Evolutionary conservation across 73 alveolate genomes (phyloP).

Genomic region (Tetrahymena malaccensis): DNA sequence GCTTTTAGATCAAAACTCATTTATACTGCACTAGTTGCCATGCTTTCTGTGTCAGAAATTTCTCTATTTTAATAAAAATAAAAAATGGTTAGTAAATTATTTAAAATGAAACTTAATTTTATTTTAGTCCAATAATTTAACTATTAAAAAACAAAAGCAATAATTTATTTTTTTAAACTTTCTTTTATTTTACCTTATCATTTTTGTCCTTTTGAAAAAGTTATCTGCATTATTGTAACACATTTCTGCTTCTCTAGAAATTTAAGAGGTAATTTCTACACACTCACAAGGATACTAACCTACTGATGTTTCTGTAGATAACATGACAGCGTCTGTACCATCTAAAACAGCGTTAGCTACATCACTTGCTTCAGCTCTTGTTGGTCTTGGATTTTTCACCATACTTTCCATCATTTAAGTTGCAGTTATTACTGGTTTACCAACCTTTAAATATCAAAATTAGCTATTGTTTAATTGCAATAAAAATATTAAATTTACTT

Average conservation of each 20-base stretch:
- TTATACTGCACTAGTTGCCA: neutral
- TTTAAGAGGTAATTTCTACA: conserved; percentile 45
- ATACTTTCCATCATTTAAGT: conserved; percentile 75
- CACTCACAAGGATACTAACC: conserved; percentile 58
- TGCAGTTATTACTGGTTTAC: conserved; percentile 60
- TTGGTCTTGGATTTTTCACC: conserved; percentile 75
- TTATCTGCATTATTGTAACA: conserved; percentile 22
- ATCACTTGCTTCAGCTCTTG: conserved; percentile 89
- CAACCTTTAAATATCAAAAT: neutral
- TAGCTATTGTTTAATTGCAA: no score
- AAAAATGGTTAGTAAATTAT: no score
- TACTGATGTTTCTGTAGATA: conserved; percentile 67
- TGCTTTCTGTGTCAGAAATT: neutral
- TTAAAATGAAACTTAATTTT: no score
- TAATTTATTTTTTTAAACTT: neutral
- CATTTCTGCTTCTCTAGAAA: conserved; percentile 49
- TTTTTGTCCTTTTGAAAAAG: neutral
- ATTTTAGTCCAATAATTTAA: no score
- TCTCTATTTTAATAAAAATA: neutral
- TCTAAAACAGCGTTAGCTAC: conserved; percentile 74
- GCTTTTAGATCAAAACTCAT: neutral
- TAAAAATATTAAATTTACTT: neutral
- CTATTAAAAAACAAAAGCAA: no score
- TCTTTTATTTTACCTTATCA: neutral
- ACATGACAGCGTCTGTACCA: conserved; percentile 77